Base-by-base conservation (phyloP, 495 filamentous ascomycete genomes). In the Podospora didyma region DNA sequence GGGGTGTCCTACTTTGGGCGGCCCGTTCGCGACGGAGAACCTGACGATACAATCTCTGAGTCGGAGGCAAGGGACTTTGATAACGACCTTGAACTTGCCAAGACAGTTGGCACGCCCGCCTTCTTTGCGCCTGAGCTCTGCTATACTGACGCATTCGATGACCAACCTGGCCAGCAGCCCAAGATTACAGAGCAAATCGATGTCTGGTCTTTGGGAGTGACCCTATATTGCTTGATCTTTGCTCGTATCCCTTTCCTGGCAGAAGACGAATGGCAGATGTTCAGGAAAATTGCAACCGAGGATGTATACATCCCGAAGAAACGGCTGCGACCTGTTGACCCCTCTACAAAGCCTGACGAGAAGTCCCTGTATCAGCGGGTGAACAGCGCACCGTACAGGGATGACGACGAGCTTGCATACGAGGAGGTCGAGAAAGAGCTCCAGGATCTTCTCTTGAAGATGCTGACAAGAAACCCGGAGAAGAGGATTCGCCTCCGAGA, bases 81-180 rank as follows among this genome's bases (percentile, higher is more conserved):
- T 62, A 90, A 96, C 70, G 92, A 95, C 34, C 82, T 93, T 51
- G 94, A 97, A 62, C 76, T 99, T 21, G 92, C 95, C 37, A 99
- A 97, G 75, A 99, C 95, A 34, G 94, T 97, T 21, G 94, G 94
- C 19, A 99, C 94, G 12, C 92, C 93, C 20, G 93, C 93, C 6
- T 97, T 99, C 75, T 99, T 97, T 67, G 94, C 94, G 4, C 94
- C 94, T 4, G 94, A 99, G 67, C 81, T 99, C n/a, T 97, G 95
- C 72, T 90, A 90, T 64, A 91, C 88, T 7, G 87, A 89, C 51
- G 58, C 76, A 2, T 75, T 67, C 53, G 59, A 69, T 35, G 62
- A 59, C 51, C 56, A 57, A 22, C 45, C 28, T 2, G 53, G 51
- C 39, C 49, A 55, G 22, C 78, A 78, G 57, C 79, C 78, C 14